Conservation (phyloP, 176 grass and related monocot genomes). For the Oryza glumipatula region DNA sequence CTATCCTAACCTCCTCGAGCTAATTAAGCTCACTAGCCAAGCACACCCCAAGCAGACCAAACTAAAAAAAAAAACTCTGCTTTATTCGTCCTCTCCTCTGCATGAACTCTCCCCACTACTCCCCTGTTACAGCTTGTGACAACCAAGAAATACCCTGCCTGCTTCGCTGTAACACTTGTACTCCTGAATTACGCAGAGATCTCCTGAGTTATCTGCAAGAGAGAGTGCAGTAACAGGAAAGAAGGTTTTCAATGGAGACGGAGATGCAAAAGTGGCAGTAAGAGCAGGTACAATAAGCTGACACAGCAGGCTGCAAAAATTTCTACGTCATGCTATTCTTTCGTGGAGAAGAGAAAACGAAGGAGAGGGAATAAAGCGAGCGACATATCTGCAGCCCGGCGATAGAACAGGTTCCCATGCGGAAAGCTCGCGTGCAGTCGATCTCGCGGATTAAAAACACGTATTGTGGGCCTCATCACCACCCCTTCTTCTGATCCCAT, state of each 20-base stretch:
- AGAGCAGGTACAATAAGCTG: no score
- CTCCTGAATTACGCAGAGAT: background rate
- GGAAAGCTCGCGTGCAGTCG: no score
- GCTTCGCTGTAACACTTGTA: slow-evolving; percentile 12
- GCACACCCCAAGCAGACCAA: background rate
- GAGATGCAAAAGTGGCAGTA: slow-evolving; percentile 25
- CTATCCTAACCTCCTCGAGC: background rate
- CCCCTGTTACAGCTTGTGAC: slow-evolving; percentile 22
- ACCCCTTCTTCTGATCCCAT: no score
- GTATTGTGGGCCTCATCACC: no score
- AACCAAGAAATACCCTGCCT: slow-evolving; percentile 34
- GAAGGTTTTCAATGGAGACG: background rate
- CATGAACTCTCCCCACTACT: slow-evolving; percentile 20
- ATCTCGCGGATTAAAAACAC: no score
- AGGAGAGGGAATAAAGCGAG: no score
- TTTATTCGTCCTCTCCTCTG: slow-evolving; percentile 41
- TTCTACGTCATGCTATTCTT: no score
- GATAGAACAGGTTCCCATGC: no score
- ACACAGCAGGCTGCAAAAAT: no score
- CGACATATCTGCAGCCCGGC: no score
- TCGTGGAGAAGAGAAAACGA: no score
- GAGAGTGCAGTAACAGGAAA: background rate
- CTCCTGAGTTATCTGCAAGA: slow-evolving; percentile 18
- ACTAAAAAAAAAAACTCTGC: background rate
- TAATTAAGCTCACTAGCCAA: slow-evolving; percentile 34